Base-by-base conservation (phyloP, 202 grass and related monocot species). In the Panicum virgatum region DNA sequence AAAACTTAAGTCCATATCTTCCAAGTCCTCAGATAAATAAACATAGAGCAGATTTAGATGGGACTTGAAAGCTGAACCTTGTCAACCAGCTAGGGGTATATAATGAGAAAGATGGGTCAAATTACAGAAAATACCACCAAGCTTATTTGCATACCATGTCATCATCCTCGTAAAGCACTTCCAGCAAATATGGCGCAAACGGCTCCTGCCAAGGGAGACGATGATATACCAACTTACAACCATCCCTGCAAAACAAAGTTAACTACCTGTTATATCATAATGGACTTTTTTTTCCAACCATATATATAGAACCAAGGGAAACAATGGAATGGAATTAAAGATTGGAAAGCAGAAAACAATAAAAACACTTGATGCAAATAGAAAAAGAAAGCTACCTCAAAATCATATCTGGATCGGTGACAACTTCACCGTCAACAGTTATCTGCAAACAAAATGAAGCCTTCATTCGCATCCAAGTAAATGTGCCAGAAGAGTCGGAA, bases 151-250 rank as follows among this genome's bases (percentile, higher is more conserved):
- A 69, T 79, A 93, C 95, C 86, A 98, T 95, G 76, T 95, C 88
- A 80, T 94, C 79, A 81, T 98, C 95, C 86, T 98, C 95, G 22
- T 95, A 98, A 78, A 98, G 84, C 62, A 98, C 92, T 32, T 88
- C 82, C 3, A 98, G 68, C 34, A 86, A 71, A 86, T 91, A 74
- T 39, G 92, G 95, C 13, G 92, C 76, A 56, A 42, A 80, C 45
- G 84, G 90, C 81, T 98, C 94, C 69, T 93, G 88, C 92, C 92
- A 94, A 50, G 95, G 84, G 27, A 88, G 73, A 30, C 92, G 90
- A 71, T 90, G 82, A 81, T 94, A 98, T 54, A 97, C 79, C 71
- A 98, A 73, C 65, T 86, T 88, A 82, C 66, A 90, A 78, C 86
- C 88, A 18, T 85, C 79, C 70, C 92, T 98, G 44, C 44, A 93